Evolutionary conservation across 805 yeast species (phyloP), one percentile per base, ranked within the genome.

Genomic region (Starmerella cellae): DNA sequence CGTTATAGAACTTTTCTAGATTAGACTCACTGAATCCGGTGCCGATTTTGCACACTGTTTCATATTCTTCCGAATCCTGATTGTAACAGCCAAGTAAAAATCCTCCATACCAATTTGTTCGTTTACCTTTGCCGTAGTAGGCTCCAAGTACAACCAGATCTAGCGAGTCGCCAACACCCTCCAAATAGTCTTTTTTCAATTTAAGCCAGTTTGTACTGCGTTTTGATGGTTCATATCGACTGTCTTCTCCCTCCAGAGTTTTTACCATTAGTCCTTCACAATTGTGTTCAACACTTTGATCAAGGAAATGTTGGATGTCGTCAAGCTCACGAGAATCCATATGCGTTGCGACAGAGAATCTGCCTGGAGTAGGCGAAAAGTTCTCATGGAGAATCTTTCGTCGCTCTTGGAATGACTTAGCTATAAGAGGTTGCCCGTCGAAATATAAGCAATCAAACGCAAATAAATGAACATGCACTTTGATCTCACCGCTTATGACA

Each of bases 261-360:
- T 91, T 91, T 34, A 91, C 87, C 98, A 91, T 91, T 39, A 91
- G 68, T 0, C 98, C 98, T 61, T 91, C 98, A 59, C 98, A 91
- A 14, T 84, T 67, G 54, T 82, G 91, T 53, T 79, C 77, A 20
- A 91, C 82, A 2, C 95, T 79, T 57, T 83, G 82, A 59, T 91
- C 97, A 47, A 91, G 67, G 55, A 87, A 91, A 11, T 60, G 60
- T 59, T 88, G 94, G 38, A 91, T 73, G 48, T 83, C 95, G 21
- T 69, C 75, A 35, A 74, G 61, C 52, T 78, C 77, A 3, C 79
- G 68, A 0, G 94, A 73, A 49, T 82, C 77, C 64, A 79, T 73
- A 43, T 65, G 66, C 4, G 79, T 79, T 1, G 98, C 97, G 59
- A 74, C 82, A 46, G 75, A 74, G 51, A 88, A 82, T 56, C 81